Evolutionary conservation across 83 land plant species (phyloP), one percentile per base, ranked within the genome.

Genomic region (Picea abies): DNA sequence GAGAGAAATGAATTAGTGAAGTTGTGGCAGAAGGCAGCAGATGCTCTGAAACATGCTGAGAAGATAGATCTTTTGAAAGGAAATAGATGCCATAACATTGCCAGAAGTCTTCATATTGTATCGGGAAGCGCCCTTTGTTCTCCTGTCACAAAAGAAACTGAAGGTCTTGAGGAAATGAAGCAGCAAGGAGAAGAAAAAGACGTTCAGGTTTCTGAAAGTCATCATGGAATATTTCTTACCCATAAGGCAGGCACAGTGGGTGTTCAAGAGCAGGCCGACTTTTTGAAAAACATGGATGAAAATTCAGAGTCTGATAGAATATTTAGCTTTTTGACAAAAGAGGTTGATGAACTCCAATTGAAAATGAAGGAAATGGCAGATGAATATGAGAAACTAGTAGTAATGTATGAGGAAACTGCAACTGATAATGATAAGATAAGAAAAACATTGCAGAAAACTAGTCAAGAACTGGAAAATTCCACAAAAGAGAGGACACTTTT

Each of bases 1-100:
- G 91, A 92, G 64, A 90, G 87, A 60, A 89, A 90, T 88, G 92
- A 85, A 37, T 65, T 87, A 49, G 87, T 81, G 60, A 81, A 88
- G 67, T 47, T 76, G 69, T 68, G 89, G 60, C 79, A 81, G 76
- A 85, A 79, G 60, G 32, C 39, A 77, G 63, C 63, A 58, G 63
- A 77, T n/a, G 12, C 63, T 22, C 23, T 77, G 35, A 60, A 77
- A 58, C 32, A 77, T 22, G 79, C 15, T 6, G 26, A 65, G 69
- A n/a, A 25, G 6, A 65, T 23, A 65, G 25, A 65, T 20, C 22
- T 65, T 23, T 65, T 65, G 25, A 20, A 20, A n/a, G 68, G 25
- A n/a, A 22, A 65, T 65, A 65, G 26, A 9, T 65, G 22, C 26
- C 69, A 65, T n/a, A 52, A 77, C 19, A 60, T 77, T 77, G 60